A percentile compares a stretch with the other conserved stretches of the same genome.
phyloP scores from a whole-genome alignment of 176 grass and related monocot genomes.

The Calamus simplicifolius region DNA sequence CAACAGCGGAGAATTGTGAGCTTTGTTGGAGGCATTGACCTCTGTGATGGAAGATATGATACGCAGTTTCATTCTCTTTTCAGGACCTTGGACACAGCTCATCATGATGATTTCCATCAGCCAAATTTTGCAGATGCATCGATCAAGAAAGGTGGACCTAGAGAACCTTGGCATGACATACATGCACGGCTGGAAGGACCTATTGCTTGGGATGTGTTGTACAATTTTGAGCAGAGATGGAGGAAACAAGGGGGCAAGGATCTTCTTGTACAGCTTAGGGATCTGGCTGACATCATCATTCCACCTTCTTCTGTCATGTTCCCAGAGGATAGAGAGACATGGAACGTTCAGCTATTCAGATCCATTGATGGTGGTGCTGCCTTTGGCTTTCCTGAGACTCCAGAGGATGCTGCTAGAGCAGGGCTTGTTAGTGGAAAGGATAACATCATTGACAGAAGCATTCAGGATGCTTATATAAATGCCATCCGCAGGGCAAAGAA shows the following conservation, averaged over 20 bases:
- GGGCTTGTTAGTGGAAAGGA: constrained; percentile 82
- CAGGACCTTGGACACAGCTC: constrained; percentile 60
- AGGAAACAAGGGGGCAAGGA: constrained; percentile 58
- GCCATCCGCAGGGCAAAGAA: constrained; percentile 68
- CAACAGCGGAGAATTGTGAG: constrained; percentile 58
- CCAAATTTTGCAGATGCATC: constrained; percentile 27
- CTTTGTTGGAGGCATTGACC: constrained; percentile 81
- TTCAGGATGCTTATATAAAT: constrained; percentile 88
- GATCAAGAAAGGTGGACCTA: constrained; percentile 55
- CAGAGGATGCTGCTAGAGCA: constrained; percentile 48
- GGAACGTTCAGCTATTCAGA: constrained; percentile 83
- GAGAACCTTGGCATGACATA: constrained; percentile 93
- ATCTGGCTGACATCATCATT: constrained; percentile 48
- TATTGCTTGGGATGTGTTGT: constrained; percentile 73
- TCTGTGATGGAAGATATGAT: constrained; percentile 86
- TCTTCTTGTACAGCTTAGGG: constrained; percentile 43
- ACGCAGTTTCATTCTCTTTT: constrained; percentile 86
- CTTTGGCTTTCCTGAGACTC: constrained; percentile 66
- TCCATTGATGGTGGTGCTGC: constrained; percentile 67
- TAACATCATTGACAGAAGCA: constrained; percentile 84
- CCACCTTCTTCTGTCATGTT: constrained; percentile 65
- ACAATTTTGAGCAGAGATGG: constrained; percentile 94
- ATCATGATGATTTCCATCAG: constrained; percentile 83
- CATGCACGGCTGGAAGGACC: constrained; percentile 74
- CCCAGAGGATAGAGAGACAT: constrained; percentile 51